These are phyloP conservation scores for Fagus crenata DNA, from an alignment of 306 rosid genomes.

Conservation along the genomic window DNA sequence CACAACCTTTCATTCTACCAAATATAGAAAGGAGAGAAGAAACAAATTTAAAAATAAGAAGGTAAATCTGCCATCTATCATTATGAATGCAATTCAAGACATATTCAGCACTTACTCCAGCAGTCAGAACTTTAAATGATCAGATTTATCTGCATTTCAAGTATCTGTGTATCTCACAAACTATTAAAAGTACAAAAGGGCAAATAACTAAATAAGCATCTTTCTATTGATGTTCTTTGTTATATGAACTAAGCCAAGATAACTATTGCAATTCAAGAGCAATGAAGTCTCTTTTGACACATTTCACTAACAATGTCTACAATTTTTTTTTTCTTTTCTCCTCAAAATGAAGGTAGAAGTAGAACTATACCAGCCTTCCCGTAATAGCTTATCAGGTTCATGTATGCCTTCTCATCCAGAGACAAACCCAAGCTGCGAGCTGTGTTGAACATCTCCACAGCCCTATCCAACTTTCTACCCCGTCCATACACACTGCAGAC, in stretches of 20 bases:
- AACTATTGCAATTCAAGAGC: neutral
- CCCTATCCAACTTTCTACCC: slow-evolving; percentile 72
- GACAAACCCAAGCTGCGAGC: slow-evolving; percentile 50
- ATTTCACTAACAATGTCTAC: neutral
- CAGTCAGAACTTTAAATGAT: neutral
- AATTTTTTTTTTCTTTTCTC: neutral
- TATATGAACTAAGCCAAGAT: neutral
- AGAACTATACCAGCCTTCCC: slow-evolving; percentile 79
- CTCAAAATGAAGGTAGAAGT: slow-evolving; percentile 9
- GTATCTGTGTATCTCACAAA: neutral
- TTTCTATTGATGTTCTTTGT: neutral
- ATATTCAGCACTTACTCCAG: neutral
- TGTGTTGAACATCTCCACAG: slow-evolving; percentile 68
- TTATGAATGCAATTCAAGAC: neutral
- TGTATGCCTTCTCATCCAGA: slow-evolving; percentile 72
- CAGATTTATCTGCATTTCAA: neutral
- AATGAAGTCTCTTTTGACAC: neutral
- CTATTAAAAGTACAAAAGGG: neutral
- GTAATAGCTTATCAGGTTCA: slow-evolving; percentile 79
- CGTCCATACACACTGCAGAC: slow-evolving; percentile 80
- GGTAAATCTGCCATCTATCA: neutral
- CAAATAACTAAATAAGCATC: neutral
- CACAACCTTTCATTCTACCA: neutral
- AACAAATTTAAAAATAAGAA: too few species aligned
- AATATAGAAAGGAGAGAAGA: neutral